phyloP scores from a whole-genome alignment of 495 filamentous ascomycete species.

The Amniculicola lignicola region DNA sequence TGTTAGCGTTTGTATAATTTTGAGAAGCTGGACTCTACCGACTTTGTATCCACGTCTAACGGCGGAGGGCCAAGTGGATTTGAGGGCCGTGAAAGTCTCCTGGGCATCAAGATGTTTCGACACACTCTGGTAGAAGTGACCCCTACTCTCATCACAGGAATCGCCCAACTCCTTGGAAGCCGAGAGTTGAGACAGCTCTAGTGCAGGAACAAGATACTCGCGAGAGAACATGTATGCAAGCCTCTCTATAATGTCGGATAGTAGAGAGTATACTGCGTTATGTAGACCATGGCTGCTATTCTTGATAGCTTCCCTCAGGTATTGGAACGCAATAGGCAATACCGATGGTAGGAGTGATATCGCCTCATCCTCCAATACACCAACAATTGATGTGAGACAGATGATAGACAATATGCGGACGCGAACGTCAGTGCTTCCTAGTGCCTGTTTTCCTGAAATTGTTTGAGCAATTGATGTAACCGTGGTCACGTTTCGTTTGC shows the following conservation, averaged over 20 bases:
- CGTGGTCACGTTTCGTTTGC: conserved; percentile 74
- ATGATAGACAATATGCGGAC: conserved; percentile 79
- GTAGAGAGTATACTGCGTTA: conserved; percentile 74
- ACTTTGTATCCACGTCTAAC: conserved; percentile 56
- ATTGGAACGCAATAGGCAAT: conserved; percentile 64
- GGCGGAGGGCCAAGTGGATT: conserved; percentile 66
- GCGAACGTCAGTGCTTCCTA: conserved; percentile 67
- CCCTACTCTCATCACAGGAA: conserved; percentile 59
- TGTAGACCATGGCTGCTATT: conserved; percentile 62
- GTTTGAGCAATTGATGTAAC: conserved; percentile 62
- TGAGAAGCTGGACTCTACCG: conserved; percentile 36
- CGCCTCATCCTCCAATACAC: conserved; percentile 78
- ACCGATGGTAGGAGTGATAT: conserved; percentile 76
- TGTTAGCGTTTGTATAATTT: conserved; percentile 23
- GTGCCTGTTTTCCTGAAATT: conserved; percentile 70
- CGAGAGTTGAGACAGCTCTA: conserved; percentile 67
- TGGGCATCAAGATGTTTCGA: conserved; percentile 71
- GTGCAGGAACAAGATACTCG: conserved; percentile 63
- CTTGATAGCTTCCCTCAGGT: conserved; percentile 61
- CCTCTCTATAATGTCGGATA: conserved; percentile 71
- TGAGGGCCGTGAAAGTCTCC: conserved; percentile 63
- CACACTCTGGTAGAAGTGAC: conserved; percentile 65
- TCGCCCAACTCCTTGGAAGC: conserved; percentile 55
- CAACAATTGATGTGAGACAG: conserved; percentile 81
- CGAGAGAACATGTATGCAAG: conserved; percentile 82